phyloP scores from a whole-genome alignment of 108 stramenopile genomes.

The Stephanodiscus triporus region DNA sequence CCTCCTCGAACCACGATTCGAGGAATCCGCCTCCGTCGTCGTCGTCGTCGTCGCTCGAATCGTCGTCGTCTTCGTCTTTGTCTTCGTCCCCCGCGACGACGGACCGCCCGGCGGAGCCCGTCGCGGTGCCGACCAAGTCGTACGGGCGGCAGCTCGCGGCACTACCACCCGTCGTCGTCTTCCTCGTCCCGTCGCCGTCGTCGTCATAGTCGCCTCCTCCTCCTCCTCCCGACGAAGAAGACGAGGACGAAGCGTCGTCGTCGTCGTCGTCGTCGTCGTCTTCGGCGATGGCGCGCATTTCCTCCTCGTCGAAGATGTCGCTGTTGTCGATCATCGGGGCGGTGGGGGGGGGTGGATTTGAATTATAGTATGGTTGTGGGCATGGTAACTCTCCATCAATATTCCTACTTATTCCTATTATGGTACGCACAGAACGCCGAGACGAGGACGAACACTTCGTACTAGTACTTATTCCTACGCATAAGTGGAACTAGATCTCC shows the following conservation, averaged over 20 bases:
- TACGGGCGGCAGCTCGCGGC: too few relatives aligned
- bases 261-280: background rate
- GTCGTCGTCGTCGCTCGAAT: slow-evolving; percentile 20
- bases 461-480: too few relatives aligned
- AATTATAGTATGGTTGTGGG: too few relatives aligned
- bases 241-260: background rate
- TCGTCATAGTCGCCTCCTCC: background rate
- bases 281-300: slow-evolving; percentile 9
- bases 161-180: too few relatives aligned
- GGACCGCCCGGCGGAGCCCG: too few relatives aligned
- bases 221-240: background rate
- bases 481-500: too few relatives aligned
- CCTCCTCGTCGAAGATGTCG: slow-evolving; percentile 16
- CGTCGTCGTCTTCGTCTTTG: slow-evolving; percentile 5
- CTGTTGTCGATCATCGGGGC: slow-evolving; percentile 3
- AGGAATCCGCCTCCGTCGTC: slow-evolving; percentile 31
- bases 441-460: too few relatives aligned
- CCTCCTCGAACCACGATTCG: slow-evolving; percentile 24
- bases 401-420: too few relatives aligned
- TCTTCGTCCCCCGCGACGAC: background rate
- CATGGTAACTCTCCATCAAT: too few relatives aligned
- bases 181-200: background rate
- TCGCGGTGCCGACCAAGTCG: too few relatives aligned
- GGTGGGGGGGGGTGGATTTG: too few relatives aligned
- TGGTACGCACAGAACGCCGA: too few relatives aligned